phyloP scores from a whole-genome alignment of 495 filamentous ascomycete species.

The Peziza echinospora region DNA sequence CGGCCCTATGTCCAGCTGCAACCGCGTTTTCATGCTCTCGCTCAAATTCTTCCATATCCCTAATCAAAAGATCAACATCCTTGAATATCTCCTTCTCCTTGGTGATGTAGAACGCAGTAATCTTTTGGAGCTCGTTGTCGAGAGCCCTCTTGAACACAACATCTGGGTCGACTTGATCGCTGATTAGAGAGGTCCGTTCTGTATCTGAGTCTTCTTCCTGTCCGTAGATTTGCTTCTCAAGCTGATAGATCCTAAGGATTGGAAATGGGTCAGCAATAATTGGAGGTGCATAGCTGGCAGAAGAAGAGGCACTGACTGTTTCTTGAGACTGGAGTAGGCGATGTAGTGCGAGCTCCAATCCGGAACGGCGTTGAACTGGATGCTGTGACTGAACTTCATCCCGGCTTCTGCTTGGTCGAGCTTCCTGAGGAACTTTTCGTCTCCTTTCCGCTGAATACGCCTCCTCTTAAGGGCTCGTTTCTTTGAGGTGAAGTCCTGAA shows the following conservation, averaged over 20 bases:
- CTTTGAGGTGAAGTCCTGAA: not conserved
- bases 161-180: conserved; percentile 43
- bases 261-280: conserved; percentile 3
- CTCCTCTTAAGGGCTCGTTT: not conserved
- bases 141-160: conserved; percentile 54
- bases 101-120: conserved; percentile 65
- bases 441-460: conserved; percentile 10
- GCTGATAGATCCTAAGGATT: conserved; percentile 81
- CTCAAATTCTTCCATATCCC: conserved; percentile 53
- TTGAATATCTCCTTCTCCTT: conserved; percentile 72
- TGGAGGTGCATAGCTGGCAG: not conserved
- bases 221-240: conserved; percentile 53
- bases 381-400: conserved; percentile 99
- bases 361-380: conserved; percentile 98
- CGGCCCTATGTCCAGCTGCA: conserved; percentile 1
- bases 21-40: conserved; percentile 35
- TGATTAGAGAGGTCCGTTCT: conserved; percentile 67
- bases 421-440: conserved; percentile 24
- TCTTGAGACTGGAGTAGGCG: conserved; percentile 95
- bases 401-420: conserved; percentile 43
- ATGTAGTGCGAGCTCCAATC: conserved; percentile 98
- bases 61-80: conserved; percentile 53
- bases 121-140: conserved; percentile 80
- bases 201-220: conserved; percentile 35
- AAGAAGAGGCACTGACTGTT: conserved; percentile 46